phyloP scores from a whole-genome alignment of 768 basidiomycete species.

The Mycena epipterygia region DNA sequence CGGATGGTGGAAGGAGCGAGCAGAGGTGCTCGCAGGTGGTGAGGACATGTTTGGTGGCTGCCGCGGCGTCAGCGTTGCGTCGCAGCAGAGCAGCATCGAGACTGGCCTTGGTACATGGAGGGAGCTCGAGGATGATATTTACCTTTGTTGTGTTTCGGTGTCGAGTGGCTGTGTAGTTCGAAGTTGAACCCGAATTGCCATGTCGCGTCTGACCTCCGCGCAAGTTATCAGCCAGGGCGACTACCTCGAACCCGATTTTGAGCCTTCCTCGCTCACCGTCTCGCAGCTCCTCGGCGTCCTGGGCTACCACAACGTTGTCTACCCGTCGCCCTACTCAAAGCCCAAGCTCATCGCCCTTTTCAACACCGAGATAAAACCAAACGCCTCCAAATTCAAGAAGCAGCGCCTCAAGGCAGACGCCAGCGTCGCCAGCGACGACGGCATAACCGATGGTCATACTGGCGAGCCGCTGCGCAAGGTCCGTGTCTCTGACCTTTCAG shows the following conservation, averaged over 20 bases:
- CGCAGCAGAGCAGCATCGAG: neutral
- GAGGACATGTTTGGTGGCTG: slow-evolving; percentile 66
- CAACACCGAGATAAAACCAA: slow-evolving; percentile 79
- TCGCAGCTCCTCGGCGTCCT: slow-evolving; percentile 86
- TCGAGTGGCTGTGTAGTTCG: neutral
- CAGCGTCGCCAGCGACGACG: slow-evolving; percentile 84
- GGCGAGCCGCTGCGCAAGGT: slow-evolving; percentile 76
- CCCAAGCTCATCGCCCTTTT: slow-evolving; percentile 83
- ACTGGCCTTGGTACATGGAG: slow-evolving; percentile 20
- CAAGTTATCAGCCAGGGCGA: slow-evolving; percentile 82
- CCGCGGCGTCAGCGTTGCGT: neutral
- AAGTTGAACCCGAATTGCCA: slow-evolving; percentile 57
- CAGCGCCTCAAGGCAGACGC: slow-evolving; percentile 76
- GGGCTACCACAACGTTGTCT: slow-evolving; percentile 80
- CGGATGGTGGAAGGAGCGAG: slow-evolving; percentile 61
- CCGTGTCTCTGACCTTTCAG: slow-evolving; percentile 19
- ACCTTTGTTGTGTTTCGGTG: neutral
- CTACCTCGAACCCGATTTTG: slow-evolving; percentile 85
- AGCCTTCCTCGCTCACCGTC: slow-evolving; percentile 80
- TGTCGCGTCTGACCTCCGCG: slow-evolving; percentile 85
- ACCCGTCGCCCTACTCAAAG: slow-evolving; percentile 83
- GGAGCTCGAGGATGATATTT: too few relatives aligned
- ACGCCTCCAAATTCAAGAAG: slow-evolving; percentile 68
- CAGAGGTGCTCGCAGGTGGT: slow-evolving; percentile 68
- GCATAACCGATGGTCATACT: slow-evolving; percentile 86